A percentile compares a stretch with the other conserved stretches of the same genome.
phyloP scores from a whole-genome alignment of 1,139 yeast species.

The Hyphopichia burtonii region DNA sequence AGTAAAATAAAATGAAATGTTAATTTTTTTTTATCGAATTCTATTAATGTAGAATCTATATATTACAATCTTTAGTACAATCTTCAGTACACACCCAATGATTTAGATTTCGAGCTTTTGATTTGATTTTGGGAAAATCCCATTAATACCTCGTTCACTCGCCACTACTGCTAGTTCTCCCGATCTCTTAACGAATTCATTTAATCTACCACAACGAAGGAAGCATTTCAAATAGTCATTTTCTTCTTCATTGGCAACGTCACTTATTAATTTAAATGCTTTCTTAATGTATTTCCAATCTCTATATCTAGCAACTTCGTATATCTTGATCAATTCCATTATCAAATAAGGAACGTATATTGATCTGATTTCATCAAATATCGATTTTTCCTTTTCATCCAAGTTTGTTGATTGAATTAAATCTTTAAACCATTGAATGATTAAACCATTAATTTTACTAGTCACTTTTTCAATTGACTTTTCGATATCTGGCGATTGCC shows the following conservation, averaged over 20 bases:
- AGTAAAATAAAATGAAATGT: neutral
- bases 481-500: constrained; percentile 34
- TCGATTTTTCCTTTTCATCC: constrained; percentile 42
- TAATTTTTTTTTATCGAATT: neutral
- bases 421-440: constrained; percentile 35
- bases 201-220: constrained; percentile 56
- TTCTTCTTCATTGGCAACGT: constrained; percentile 41
- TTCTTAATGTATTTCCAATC: constrained; percentile 44
- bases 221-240: constrained; percentile 53
- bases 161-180: constrained; percentile 59
- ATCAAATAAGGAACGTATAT: constrained; percentile 74
- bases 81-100: too few relatives aligned
- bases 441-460: constrained; percentile 23
- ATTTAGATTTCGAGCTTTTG: neutral
- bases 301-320: constrained; percentile 41
- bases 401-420: constrained; percentile 23
- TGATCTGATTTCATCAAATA: constrained; percentile 53
- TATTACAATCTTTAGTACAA: constrained; percentile 1
- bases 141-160: constrained; percentile 33
- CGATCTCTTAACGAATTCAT: constrained; percentile 57
- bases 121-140: constrained; percentile 25
- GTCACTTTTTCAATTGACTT: constrained; percentile 39
- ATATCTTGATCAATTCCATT: constrained; percentile 58
- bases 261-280: constrained; percentile 58
- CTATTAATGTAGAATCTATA: neutral